Evolutionary conservation across 2,329 filamentous ascomycete genomes (phyloP).

Genomic region (Daldinia sp.): DNA sequence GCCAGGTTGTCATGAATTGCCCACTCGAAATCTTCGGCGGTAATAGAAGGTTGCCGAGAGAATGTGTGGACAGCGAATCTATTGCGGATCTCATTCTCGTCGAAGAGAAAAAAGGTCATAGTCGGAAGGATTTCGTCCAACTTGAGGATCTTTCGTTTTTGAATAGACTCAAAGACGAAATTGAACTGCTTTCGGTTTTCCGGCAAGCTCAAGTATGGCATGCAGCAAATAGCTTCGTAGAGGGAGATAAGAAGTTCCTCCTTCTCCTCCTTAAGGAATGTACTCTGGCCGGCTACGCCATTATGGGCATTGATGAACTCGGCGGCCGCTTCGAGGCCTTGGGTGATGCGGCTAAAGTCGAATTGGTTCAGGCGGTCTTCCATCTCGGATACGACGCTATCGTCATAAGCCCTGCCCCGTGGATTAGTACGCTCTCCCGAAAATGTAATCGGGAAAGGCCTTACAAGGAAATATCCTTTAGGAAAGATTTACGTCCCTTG

Average conservation of each 20-base stretch:
- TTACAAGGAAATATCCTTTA: conserved; percentile 72
- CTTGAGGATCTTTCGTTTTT: conserved; percentile 82
- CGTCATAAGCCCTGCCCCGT: conserved; percentile 53
- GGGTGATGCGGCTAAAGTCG: conserved; percentile 72
- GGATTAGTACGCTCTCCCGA: conserved; percentile 22
- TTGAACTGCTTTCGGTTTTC: conserved; percentile 75
- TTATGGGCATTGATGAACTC: conserved; percentile 61
- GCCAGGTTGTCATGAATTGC: conserved; percentile 81
- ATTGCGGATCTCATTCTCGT: conserved; percentile 71
- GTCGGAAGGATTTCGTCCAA: conserved; percentile 81
- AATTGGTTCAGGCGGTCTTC: conserved; percentile 68
- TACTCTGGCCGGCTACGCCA: conserved; percentile 55
- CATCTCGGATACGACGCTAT: conserved; percentile 65
- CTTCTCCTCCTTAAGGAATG: conserved; percentile 59
- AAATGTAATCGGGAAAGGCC: not conserved
- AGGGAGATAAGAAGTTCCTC: conserved; percentile 79
- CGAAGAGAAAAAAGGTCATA: conserved; percentile 87
- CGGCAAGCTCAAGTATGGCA: conserved; percentile 75
- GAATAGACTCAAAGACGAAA: conserved; percentile 83
- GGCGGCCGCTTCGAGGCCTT: conserved; percentile 69
- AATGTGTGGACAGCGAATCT: conserved; percentile 78
- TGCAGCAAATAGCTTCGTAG: conserved; percentile 89
- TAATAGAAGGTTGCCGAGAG: conserved; percentile 72
- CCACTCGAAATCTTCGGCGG: conserved; percentile 85
- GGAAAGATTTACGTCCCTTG: conserved; percentile 71